Percentiles rank a stretch among this genome's conserved stretches.
Evolutionary conservation across 495 filamentous ascomycete species (phyloP).

Genomic region (Aspergillus funiculosus): DNA sequence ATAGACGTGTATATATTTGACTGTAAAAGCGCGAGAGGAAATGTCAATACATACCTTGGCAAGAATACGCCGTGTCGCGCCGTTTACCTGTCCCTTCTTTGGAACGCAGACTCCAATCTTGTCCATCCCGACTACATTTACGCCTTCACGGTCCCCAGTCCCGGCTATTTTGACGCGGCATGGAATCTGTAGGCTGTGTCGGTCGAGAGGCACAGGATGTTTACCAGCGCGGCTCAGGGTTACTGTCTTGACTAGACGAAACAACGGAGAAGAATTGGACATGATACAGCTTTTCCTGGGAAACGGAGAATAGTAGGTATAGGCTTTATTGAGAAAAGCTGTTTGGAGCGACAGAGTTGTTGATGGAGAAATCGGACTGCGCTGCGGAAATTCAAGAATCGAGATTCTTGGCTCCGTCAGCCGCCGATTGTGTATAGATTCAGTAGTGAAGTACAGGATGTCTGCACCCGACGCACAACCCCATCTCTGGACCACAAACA

Average conservation of each 20-base stretch:
- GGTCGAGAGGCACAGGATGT: constrained; percentile 1
- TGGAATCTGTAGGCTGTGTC: constrained; percentile 37
- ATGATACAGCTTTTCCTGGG: no score
- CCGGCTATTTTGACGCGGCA: constrained; percentile 64
- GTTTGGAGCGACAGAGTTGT: no score
- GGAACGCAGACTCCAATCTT: constrained; percentile 56
- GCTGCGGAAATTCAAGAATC: no score
- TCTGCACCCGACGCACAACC: no score
- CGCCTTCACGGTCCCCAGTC: constrained; percentile 53
- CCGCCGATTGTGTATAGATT: no score
- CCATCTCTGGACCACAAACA: no score
- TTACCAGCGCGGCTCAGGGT: constrained; percentile 7
- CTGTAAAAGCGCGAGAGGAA: not conserved
- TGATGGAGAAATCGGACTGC: no score
- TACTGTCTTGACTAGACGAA: constrained; percentile 23
- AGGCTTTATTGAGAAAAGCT: no score
- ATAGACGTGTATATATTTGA: no score
- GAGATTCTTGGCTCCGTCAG: no score
- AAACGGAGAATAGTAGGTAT: no score
- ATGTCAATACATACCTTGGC: constrained; percentile 47
- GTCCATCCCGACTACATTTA: constrained; percentile 47
- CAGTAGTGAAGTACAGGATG: no score
- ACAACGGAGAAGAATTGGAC: constrained; percentile 13
- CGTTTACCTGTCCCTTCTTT: constrained; percentile 61
- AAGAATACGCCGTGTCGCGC: constrained; percentile 56